These are phyloP conservation scores for Malania oleifera DNA, from an alignment of 164 flowering plant genomes.

Conservation along the genomic window DNA sequence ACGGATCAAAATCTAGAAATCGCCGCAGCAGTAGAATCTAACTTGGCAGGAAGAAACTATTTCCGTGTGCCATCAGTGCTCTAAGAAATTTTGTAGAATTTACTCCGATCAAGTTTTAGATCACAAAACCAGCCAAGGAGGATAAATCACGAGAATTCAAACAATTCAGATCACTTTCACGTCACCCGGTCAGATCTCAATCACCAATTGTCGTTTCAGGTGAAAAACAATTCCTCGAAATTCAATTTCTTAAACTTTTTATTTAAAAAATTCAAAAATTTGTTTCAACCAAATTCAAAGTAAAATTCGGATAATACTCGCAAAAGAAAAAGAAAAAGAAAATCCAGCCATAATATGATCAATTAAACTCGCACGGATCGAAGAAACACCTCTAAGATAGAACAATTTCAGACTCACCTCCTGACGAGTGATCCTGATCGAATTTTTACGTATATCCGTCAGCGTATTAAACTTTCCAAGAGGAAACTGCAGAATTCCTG, in stretches of 20 bases:
- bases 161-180: slow-evolving; percentile 1
- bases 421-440: not conserved
- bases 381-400: not conserved
- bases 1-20: slow-evolving; percentile 1
- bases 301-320: not conserved
- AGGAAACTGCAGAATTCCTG: not conserved
- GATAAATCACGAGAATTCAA: not conserved
- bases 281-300: not conserved
- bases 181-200: slow-evolving; percentile 8
- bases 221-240: not conserved
- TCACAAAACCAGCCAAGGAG: not conserved
- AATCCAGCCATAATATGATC: not conserved
- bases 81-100: not conserved
- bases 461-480: not conserved
- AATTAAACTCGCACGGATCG: not conserved
- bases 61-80: not conserved
- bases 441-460: not conserved
- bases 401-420: not conserved
- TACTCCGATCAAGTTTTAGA: not conserved
- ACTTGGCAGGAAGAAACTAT: not conserved
- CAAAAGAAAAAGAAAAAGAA: not conserved
- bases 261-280: not conserved
- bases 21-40: not conserved
- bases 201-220: not conserved
- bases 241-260: not conserved